phyloP scores from a whole-genome alignment of 2,329 filamentous ascomycete genomes.

The Ophiocordyceps camponoti-saundersi region DNA sequence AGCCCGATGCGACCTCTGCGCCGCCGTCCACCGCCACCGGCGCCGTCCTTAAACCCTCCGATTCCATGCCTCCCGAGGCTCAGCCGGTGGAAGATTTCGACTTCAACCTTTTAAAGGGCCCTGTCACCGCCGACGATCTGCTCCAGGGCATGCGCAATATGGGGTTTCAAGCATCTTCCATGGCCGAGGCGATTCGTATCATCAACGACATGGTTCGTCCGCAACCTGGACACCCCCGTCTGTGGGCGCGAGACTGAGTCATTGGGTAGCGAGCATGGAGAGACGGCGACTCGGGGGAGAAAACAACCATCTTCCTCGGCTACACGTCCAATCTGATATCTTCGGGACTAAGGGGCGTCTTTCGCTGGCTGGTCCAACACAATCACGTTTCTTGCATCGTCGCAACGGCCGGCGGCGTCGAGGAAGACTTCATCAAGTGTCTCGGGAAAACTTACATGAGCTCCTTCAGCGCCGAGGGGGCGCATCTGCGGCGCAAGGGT shows the following conservation, averaged over 20 bases:
- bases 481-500: slow-evolving; percentile 63
- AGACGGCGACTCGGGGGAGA: slow-evolving; percentile 60
- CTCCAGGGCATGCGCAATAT: slow-evolving; percentile 68
- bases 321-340: slow-evolving; percentile 98
- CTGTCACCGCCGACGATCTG: slow-evolving; percentile 75
- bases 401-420: slow-evolving; percentile 85
- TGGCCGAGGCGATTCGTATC: slow-evolving; percentile 76
- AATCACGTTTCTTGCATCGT: slow-evolving; percentile 85
- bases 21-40: slow-evolving; percentile 50
- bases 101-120: slow-evolving; percentile 65
- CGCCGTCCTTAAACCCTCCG: slow-evolving; percentile 73
- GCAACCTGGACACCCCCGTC: neutral
- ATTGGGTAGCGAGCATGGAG: slow-evolving; percentile 49
- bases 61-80: slow-evolving; percentile 62
- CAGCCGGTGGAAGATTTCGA: slow-evolving; percentile 79
- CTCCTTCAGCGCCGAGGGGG: slow-evolving; percentile 63
- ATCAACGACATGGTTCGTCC: slow-evolving; percentile 80
- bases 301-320: slow-evolving; percentile 88
- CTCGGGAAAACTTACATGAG: slow-evolving; percentile 87
- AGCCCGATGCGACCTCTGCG: slow-evolving; percentile 16
- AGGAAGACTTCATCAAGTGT: slow-evolving; percentile 98
- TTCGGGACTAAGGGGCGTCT: slow-evolving; percentile 76
- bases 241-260: neutral
- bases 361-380: slow-evolving; percentile 87
- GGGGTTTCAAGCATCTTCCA: slow-evolving; percentile 56